Evolutionary conservation across 73 alveolate genomes (phyloP), one percentile per base, ranked within the genome.

Genomic region (Blepharisma japonicum): DNA sequence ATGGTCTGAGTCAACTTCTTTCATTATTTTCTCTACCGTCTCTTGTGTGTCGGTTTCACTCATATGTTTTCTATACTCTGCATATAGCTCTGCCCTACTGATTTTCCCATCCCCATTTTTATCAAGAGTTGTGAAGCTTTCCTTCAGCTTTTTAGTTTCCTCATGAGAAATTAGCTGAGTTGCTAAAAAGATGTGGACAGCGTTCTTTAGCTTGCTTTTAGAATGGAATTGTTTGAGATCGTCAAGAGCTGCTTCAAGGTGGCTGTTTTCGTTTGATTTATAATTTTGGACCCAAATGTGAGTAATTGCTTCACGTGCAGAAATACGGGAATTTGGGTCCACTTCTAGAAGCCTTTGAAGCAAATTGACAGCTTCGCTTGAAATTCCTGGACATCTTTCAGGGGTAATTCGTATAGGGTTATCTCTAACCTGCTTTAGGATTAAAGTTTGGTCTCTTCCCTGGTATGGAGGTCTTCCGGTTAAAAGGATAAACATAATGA

Each of bases 381-480:
- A 86, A 0, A 91, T 78, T 25, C 76, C 86, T 81, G 82, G 61
- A 4, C n/a, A 51, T 11, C 83, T 79, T 55, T 76, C 56, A 68
- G 66, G 71, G 7, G 56, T 68, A 25, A 77, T 23, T 54, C 61
- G 70, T 38, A 48, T 66, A 14, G 55, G 53, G 7, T 87, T 86
- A 9, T 6, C 14, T 53, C 53, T 80, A 6, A 87, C 89, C 54
- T 56, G 85, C 20, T 74, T 54, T 18, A 87, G 61, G n/a, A 81
- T 81, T 27, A 68, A 81, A 20, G 46, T 54, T 25, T 81, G 82
- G 51, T 81, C 78, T 8, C 77, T 55, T n/a, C 95, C 95, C 49
- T 76, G 81, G 71, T 83, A 87, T n/a, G 95, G 95, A 3, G 95
- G 95, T 77, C 77, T 80, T 18, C 95, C 95, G 27, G 89, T 48